These are phyloP conservation scores for Coniochaeta ligniaria DNA, from an alignment of 2,329 filamentous ascomycete genomes.

Conservation along the genomic window DNA sequence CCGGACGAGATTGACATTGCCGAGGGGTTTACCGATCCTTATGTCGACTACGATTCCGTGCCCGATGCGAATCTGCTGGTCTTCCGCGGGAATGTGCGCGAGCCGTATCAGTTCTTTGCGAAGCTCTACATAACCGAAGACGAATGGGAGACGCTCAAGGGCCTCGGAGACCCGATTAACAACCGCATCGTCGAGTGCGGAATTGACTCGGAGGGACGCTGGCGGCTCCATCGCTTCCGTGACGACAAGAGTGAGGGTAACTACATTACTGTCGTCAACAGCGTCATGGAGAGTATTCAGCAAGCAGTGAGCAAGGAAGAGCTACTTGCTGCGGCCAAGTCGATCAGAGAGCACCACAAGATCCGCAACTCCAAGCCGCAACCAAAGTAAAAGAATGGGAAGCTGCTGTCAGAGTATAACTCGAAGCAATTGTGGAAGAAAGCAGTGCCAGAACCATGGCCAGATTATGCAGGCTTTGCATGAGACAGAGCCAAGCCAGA, in stretches of 20 bases:
- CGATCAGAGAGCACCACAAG: slow-evolving; percentile 80
- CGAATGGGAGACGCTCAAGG: slow-evolving; percentile 82
- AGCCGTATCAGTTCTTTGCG: slow-evolving; percentile 57
- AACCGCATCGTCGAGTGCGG: slow-evolving; percentile 87
- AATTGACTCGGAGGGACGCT: slow-evolving; percentile 65
- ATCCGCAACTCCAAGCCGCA: slow-evolving; percentile 30
- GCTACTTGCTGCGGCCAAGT: slow-evolving; percentile 58
- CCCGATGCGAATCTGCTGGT: slow-evolving; percentile 69
- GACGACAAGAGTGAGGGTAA: slow-evolving; percentile 93
- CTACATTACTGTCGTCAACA: slow-evolving; percentile 75
- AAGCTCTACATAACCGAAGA: slow-evolving; percentile 61
- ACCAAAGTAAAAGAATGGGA: slow-evolving; percentile 20
- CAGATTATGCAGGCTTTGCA: background rate
- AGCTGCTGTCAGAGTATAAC: background rate
- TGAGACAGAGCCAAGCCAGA: background rate
- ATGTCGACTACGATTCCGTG: slow-evolving; percentile 67
- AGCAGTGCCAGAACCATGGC: background rate
- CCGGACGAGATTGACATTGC: slow-evolving; percentile 61
- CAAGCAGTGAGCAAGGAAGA: slow-evolving; percentile 81
- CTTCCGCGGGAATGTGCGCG: slow-evolving; percentile 50
- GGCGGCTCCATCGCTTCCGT: slow-evolving; percentile 83
- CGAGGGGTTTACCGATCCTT: slow-evolving; percentile 56
- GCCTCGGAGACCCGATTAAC: slow-evolving; percentile 66
- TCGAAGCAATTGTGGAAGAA: background rate
- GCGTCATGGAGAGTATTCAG: slow-evolving; percentile 82